These are phyloP conservation scores for Akanthomyces lecanii DNA, from an alignment of 2,329 filamentous ascomycete species.

Conservation along the genomic window DNA sequence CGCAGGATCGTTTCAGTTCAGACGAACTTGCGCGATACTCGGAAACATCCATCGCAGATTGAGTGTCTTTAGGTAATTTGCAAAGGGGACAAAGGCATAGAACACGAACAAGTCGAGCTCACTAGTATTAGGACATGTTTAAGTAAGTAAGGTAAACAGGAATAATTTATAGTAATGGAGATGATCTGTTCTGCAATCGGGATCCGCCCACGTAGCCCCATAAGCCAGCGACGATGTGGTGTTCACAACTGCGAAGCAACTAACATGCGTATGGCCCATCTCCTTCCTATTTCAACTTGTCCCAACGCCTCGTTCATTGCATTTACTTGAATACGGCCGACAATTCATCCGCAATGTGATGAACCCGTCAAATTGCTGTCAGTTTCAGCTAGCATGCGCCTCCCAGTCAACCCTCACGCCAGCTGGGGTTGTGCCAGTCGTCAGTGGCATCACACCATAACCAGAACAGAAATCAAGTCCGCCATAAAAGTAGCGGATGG, in stretches of 20 bases:
- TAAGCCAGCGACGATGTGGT: not conserved
- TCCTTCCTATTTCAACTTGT: not conserved
- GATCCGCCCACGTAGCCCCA: not conserved
- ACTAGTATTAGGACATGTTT: not conserved
- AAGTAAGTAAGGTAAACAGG: not conserved
- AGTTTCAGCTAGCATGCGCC: not conserved
- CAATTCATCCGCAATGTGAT: not conserved
- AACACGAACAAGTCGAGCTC: too few relatives aligned
- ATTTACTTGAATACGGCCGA: not conserved
- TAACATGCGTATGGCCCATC: not conserved
- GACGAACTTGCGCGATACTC: not conserved
- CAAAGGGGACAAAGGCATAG: not conserved
- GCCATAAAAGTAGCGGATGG: not conserved
- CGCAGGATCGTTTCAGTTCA: constrained; percentile 2
- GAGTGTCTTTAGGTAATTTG: not conserved
- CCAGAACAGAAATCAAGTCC: not conserved
- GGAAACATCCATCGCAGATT: not conserved
- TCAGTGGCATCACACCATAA: not conserved
- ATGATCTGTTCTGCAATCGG: not conserved
- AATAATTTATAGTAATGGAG: not conserved
- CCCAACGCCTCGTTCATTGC: not conserved
- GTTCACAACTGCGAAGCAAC: not conserved
- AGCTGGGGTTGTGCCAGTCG: not conserved
- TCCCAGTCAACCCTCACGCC: not conserved
- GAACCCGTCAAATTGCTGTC: not conserved